phyloP scores from a whole-genome alignment of 1,284 basidiomycete genomes.

The Coniferiporia weirii region DNA sequence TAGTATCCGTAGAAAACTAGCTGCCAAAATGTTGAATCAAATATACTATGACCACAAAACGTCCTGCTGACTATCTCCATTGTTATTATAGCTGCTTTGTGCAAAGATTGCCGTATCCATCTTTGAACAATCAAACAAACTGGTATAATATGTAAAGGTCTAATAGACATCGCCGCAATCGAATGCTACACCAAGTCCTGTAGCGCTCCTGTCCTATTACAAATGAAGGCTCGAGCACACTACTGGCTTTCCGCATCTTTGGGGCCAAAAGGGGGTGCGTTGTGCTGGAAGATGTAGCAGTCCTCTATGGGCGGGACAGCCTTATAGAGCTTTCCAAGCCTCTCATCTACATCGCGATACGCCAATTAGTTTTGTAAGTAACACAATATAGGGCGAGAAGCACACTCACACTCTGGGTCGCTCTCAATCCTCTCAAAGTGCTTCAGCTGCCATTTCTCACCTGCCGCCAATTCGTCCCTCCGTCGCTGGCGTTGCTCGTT shows the following conservation, averaged over 20 bases:
- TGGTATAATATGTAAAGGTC: neutral
- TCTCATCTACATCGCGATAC: constrained; percentile 45
- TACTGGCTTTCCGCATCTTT: neutral
- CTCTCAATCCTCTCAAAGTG: constrained; percentile 67
- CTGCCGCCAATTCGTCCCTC: constrained; percentile 75
- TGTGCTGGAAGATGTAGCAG: constrained; percentile 56
- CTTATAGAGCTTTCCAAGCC: constrained; percentile 51
- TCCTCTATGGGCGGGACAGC: constrained; percentile 59
- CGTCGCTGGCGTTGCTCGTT: constrained; percentile 90
- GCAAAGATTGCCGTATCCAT: neutral
- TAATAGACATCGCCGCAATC: neutral
- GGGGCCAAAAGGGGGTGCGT: constrained; percentile 29
- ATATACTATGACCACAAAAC: neutral
- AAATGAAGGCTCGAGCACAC: neutral
- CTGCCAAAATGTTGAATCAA: too few relatives aligned
- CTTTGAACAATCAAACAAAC: neutral
- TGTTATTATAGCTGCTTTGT: neutral
- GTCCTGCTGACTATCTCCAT: neutral
- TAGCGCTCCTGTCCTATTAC: neutral
- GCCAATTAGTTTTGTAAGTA: neutral
- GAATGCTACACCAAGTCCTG: neutral
- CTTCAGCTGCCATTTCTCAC: constrained; percentile 70
- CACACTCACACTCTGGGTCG: constrained; percentile 64
- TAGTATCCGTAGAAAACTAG: too few relatives aligned
- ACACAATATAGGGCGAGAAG: constrained; percentile 7